Percentiles rank a stretch among this genome's conserved stretches.
These are phyloP conservation scores for Leccinum colubrinum DNA, from an alignment of 1,284 basidiomycete species.

Conservation along the genomic window DNA sequence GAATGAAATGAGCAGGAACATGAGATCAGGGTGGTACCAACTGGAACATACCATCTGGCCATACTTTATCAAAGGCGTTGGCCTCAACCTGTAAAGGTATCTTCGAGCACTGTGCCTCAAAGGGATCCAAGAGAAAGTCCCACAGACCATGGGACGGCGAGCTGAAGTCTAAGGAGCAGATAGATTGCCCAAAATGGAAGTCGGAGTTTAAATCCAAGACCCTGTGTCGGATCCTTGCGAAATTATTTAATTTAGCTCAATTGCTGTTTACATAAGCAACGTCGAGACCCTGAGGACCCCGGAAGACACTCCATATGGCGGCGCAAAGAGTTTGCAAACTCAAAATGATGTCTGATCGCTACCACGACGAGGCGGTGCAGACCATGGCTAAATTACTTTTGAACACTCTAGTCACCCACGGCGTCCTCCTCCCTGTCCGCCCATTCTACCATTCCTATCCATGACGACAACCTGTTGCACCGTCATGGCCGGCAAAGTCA, in stretches of 20 bases:
- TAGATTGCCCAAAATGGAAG: background rate
- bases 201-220: background rate
- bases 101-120: background rate
- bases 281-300: background rate
- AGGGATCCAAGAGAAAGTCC: background rate
- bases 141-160: background rate
- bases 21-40: background rate
- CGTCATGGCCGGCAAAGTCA: background rate
- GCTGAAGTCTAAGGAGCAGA: background rate
- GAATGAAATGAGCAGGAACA: background rate
- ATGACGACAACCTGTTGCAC: slow-evolving; percentile 20
- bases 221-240: background rate
- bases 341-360: background rate
- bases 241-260: background rate
- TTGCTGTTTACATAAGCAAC: background rate
- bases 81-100: background rate
- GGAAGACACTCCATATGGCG: background rate
- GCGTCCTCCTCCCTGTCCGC: background rate
- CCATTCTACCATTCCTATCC: slow-evolving; percentile 6
- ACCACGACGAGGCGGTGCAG: background rate
- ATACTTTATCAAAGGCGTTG: background rate
- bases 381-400: background rate
- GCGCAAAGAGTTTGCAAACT: background rate
- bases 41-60: background rate
- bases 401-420: background rate